Evolutionary conservation across 164 flowering plant genomes (phyloP).

Genomic region (Tinospora cordifolia): DNA sequence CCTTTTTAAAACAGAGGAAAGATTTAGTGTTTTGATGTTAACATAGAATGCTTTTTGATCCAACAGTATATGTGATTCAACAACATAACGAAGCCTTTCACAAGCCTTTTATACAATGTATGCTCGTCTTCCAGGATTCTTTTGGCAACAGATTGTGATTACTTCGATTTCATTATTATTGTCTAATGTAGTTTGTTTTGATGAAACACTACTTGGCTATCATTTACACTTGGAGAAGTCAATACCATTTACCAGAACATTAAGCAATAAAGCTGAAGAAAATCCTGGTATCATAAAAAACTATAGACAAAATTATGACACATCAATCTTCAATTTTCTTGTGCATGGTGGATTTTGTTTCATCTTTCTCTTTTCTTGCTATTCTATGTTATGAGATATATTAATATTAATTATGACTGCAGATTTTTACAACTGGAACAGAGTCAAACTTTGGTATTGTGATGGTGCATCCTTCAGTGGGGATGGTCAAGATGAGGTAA

Average conservation of each 20-base stretch:
- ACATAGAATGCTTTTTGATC: too few relatives aligned
- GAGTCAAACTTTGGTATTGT: constrained; percentile 83
- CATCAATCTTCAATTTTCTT: not conserved
- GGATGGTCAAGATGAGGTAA: constrained; percentile 66
- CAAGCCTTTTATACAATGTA: too few relatives aligned
- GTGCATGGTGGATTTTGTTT: too few relatives aligned
- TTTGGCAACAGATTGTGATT: not conserved
- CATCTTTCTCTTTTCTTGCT: too few relatives aligned
- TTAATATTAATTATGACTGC: too few relatives aligned
- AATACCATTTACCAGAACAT: too few relatives aligned
- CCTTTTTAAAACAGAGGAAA: too few relatives aligned
- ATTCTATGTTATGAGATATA: too few relatives aligned
- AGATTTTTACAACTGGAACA: constrained; percentile 97
- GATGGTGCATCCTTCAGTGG: constrained; percentile 94
- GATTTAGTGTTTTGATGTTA: too few relatives aligned
- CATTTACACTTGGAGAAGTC: constrained; percentile 84
- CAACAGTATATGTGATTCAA: too few relatives aligned
- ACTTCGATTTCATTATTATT: constrained; percentile 1
- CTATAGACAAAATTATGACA: not conserved
- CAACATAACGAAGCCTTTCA: too few relatives aligned
- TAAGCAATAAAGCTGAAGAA: constrained; percentile 76
- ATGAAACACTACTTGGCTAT: constrained; percentile 85
- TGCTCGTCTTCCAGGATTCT: too few relatives aligned
- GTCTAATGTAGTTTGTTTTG: constrained; percentile 63
- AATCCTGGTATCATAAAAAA: constrained; percentile 59